Evolutionary conservation across 108 stramenopile genomes (phyloP), one percentile per base, ranked within the genome.

Genomic region (Pelagomonas calceolata): DNA sequence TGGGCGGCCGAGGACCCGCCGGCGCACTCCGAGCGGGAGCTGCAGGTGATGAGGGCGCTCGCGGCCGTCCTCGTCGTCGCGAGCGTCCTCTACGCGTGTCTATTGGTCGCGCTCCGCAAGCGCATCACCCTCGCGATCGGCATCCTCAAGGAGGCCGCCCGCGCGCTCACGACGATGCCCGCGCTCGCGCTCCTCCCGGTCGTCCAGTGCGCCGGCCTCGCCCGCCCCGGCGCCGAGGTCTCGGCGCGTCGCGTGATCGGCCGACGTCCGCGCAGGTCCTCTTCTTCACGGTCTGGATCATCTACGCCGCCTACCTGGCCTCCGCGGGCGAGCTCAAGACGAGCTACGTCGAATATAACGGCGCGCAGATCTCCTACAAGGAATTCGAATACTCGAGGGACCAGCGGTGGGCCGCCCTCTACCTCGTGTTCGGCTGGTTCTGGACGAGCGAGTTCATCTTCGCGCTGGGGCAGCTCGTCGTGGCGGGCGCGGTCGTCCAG

Each of bases 381-480:
- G 66, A 65, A 29, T 75, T 79, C 39, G 32, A 16, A 39, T 85
- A 81, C 81, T 66, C 78, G 32, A 68, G 75, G 60, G 72, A 81
- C 45, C 74, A 68, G 14, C 74, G 70, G 32, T 81, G 81, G 46
- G 76, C 81, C 30, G 76, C 72, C 32, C 76, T 81, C 63, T 97
- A 89, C 80, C 71, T 95, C 64, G 71, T 97, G 14, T 97, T 97
- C 76, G 82, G 85, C 76, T 90, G 85, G 66, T 94, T 94, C 75
- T 97, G 96, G 96, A 88, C 92, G 16, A 83, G 87, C 15, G 85
- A 91, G 79, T 97, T 95, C 76, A 87, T 97, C 66, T 73, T 92
- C 31, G 93, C 96, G 26, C 18, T 94, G 68, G 96, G 96, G 17
- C 90, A 96, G 73, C 85, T 97, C 43, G 76, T 89, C 29, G 74